Conservation (phyloP, 2,329 filamentous ascomycete genomes). For the Cladosporium velox region DNA sequence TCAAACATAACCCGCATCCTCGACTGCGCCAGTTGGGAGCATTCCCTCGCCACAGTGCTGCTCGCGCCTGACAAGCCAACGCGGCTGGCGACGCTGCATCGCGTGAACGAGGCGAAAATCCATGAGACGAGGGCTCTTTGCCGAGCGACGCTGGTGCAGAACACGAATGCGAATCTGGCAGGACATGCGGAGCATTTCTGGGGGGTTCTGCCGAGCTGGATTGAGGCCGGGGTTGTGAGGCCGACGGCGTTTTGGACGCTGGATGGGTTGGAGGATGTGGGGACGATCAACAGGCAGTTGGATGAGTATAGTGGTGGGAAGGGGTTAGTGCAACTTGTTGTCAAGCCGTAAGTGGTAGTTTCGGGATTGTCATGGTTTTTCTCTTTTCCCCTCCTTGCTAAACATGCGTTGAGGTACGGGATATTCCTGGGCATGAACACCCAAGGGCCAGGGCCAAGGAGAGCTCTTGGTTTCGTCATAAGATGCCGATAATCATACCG, state of each 20-base stretch:
- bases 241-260: slow-evolving; percentile 3
- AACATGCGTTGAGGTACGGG: no score
- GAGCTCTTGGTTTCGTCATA: neutral
- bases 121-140: neutral
- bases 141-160: neutral
- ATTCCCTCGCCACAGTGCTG: neutral
- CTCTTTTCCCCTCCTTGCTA: no score
- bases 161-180: neutral
- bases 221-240: neutral
- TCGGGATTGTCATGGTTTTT: neutral
- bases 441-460: neutral
- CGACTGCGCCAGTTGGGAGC: slow-evolving; percentile 8
- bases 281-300: neutral
- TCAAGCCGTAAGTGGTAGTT: neutral
- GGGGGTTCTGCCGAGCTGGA: neutral
- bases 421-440: neutral
- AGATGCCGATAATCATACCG: neutral
- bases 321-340: neutral
- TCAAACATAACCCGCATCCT: neutral
- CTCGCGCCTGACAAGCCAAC: neutral
- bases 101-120: neutral
- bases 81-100: neutral
- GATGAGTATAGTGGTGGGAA: slow-evolving; percentile 1
- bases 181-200: neutral
- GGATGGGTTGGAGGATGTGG: neutral